Evolutionary conservation across 495 filamentous ascomycete species (phyloP), one percentile per base, ranked within the genome.

Genomic region (Terfezia boudieri): DNA sequence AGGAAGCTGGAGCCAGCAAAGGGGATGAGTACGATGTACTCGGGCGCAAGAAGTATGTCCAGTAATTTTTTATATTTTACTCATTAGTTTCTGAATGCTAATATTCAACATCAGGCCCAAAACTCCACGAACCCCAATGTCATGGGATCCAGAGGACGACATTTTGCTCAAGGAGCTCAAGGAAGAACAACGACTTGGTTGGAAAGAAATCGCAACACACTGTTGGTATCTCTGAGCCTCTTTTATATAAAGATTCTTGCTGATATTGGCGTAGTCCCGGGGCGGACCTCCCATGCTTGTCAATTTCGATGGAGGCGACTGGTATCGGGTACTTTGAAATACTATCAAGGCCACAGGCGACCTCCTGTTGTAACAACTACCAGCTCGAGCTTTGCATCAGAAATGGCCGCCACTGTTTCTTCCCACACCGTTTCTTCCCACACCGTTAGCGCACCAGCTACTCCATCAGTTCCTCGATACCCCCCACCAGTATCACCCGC

Each of bases 151-250:
- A 36, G 57, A 65, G 52, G 63, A 65, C 17, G 63, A 65, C 53
- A 58, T 60, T 20, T 46, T 65, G 38, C 60, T 65, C 48, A 65
- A 65, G 52, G 59, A 64, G 58, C 56, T 65, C 46, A 65, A 65
- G 50, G 63, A 65, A 51, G 63, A 65, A 22, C 62, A 65, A 46
- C 59, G 62, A 50, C 62, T 65, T 54, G 63, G 63, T 12, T 65
- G 63, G 63, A 65, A 65, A 48, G 62, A 65, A 57, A 65, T 65
- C 16, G 62, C 63, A 36, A 65, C 63, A 53, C 62, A 65, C 41
- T 65, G 62, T 65, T 14, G 4, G 41, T 46, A 4, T 46, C 8
- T 20, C 4, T 14, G 41, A 2, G 20, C 20, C 20, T 20, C 20
- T 14, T 20, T 14, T 46, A 46, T 46, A 46, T 14, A 14, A 56